Evolutionary conservation across 352 stramenopile genomes (phyloP).

Genomic region (Pythium volutum): DNA sequence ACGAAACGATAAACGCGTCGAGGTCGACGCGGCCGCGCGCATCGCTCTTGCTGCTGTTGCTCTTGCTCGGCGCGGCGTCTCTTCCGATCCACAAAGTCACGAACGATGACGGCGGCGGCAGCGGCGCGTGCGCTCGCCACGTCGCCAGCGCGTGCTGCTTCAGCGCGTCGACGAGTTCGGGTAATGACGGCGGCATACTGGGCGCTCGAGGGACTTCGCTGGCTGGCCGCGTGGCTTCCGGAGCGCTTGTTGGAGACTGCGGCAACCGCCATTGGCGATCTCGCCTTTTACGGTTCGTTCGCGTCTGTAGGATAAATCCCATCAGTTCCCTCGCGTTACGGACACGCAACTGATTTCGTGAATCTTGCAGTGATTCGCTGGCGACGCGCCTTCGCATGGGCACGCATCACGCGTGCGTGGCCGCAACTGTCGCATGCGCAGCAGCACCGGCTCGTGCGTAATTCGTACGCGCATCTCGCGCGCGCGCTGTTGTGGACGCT

Average conservation of each 20-base stretch:
- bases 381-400: slow-evolving; percentile 36
- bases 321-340: slow-evolving; percentile 4
- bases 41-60: neutral
- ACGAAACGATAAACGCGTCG: slow-evolving; percentile 25
- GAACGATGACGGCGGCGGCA: neutral
- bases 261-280: slow-evolving; percentile 33
- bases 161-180: slow-evolving; percentile 38
- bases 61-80: neutral
- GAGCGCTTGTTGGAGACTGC: slow-evolving; percentile 27
- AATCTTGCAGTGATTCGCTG: slow-evolving; percentile 42
- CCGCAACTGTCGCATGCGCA: slow-evolving; percentile 12
- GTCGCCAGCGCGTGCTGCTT: slow-evolving; percentile 18
- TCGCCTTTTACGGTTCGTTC: slow-evolving; percentile 52
- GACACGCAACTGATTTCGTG: slow-evolving; percentile 5
- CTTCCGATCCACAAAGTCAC: neutral
- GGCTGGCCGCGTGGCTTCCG: slow-evolving; percentile 36
- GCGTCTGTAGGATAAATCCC: neutral
- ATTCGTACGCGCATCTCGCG: slow-evolving; percentile 32
- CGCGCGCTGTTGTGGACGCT: slow-evolving; percentile 50
- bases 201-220: slow-evolving; percentile 21
- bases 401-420: slow-evolving; percentile 32
- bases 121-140: slow-evolving; percentile 11
- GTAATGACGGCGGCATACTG: slow-evolving; percentile 44
- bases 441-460: slow-evolving; percentile 24
- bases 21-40: slow-evolving; percentile 9